Evolutionary conservation across 805 yeast species (phyloP).

Genomic region (Candida cerambycidarum): DNA sequence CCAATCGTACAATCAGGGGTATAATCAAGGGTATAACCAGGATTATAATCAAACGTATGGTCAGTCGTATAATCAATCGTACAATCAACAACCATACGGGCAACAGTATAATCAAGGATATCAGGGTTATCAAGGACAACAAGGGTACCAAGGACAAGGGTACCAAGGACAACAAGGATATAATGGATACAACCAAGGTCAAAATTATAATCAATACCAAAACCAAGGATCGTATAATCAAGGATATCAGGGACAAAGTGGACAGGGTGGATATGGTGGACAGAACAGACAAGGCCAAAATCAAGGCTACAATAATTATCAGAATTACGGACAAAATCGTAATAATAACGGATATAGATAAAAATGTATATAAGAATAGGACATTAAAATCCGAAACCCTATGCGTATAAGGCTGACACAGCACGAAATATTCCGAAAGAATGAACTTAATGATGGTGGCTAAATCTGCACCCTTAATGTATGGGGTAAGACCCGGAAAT

Average conservation of each 20-base stretch:
- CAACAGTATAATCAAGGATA: conserved; percentile 11
- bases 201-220: no score
- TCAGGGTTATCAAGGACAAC: conserved; percentile 10
- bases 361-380: neutral
- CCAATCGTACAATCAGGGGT: conserved; percentile 3
- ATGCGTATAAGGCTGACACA: neutral
- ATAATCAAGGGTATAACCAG: conserved; percentile 13
- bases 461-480: neutral
- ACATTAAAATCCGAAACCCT: conserved; percentile 1
- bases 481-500: conserved; percentile 2
- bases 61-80: conserved; percentile 3
- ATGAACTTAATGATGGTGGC: neutral
- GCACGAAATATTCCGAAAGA: conserved; percentile 1
- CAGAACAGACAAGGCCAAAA: conserved; percentile 13
- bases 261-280: conserved; percentile 11
- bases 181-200: conserved; percentile 9
- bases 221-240: no score
- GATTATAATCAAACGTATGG: conserved; percentile 8
- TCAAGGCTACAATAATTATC: conserved; percentile 8
- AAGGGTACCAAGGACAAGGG: conserved; percentile 14
- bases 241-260: conserved; percentile 10
- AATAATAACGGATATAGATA: conserved; percentile 16
- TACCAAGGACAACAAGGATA: no score
- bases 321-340: conserved; percentile 10
- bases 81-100: no score